A percentile compares a stretch with the other conserved stretches of the same genome.
Evolutionary conservation across 345 rosid genomes (phyloP).

Genomic region (Euphorbia tirucalli): DNA sequence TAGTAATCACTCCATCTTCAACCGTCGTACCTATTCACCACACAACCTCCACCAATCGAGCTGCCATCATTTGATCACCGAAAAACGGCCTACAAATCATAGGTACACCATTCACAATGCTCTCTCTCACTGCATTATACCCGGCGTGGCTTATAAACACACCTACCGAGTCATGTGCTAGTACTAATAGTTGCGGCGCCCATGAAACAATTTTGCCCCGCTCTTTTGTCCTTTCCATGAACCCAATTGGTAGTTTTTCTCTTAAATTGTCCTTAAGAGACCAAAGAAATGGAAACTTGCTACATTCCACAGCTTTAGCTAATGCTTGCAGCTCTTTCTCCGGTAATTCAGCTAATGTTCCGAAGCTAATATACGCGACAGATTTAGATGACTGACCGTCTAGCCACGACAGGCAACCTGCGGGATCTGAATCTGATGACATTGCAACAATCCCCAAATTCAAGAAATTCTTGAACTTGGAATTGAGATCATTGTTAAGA

Average conservation of each 20-base stretch:
- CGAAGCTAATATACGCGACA: slow-evolving; percentile 61
- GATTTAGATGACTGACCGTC: slow-evolving; percentile 42
- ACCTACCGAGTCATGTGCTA: slow-evolving; percentile 47
- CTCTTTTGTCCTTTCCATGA: slow-evolving; percentile 34
- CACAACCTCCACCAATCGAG: slow-evolving; percentile 44
- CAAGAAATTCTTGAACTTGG: too few species aligned
- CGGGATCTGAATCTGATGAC: slow-evolving; percentile 18
- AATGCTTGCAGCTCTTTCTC: slow-evolving; percentile 39
- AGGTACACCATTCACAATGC: slow-evolving; percentile 62
- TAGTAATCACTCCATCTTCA: slow-evolving; percentile 42
- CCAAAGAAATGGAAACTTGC: slow-evolving; percentile 59
- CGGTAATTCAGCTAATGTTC: slow-evolving; percentile 40
- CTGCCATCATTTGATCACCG: slow-evolving; percentile 56
- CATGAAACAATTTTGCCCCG: slow-evolving; percentile 52
- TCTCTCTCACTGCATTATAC: slow-evolving; percentile 72
- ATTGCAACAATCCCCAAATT: too few species aligned
- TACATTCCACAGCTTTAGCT: slow-evolving; percentile 52
- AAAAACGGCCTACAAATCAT: slow-evolving; percentile 70
- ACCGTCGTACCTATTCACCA: slow-evolving; percentile 58
- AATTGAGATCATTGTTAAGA: too few species aligned
- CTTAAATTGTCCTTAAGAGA: slow-evolving; percentile 35
- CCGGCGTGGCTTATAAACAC: slow-evolving; percentile 61
- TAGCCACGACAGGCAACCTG: slow-evolving; percentile 48
- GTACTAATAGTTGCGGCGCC: slow-evolving; percentile 54
- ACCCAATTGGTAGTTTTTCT: slow-evolving; percentile 38